Percentiles rank a stretch among this genome's conserved stretches.
Evolutionary conservation across 768 basidiomycete species (phyloP).

Genomic region (Lactarius indigo): DNA sequence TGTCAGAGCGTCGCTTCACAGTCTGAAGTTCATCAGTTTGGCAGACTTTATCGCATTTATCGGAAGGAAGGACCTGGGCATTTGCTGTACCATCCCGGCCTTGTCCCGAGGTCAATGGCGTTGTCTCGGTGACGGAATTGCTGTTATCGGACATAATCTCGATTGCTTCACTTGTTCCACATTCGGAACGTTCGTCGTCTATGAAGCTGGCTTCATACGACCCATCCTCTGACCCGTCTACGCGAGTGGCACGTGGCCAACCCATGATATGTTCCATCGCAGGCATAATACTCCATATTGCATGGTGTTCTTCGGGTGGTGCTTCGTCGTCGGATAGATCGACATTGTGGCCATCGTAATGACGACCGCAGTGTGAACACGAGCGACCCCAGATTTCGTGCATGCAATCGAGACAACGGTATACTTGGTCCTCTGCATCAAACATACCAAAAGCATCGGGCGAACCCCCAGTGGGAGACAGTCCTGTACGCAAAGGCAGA

Average conservation of each 20-base stretch:
- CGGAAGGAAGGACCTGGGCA: neutral
- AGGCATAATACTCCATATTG: slow-evolving; percentile 23
- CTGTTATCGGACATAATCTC: slow-evolving; percentile 14
- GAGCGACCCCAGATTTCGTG: slow-evolving; percentile 73
- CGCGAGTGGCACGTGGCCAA: slow-evolving; percentile 13
- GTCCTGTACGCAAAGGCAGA: slow-evolving; percentile 28
- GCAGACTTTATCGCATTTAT: neutral
- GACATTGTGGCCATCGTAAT: slow-evolving; percentile 51
- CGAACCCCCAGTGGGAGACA: slow-evolving; percentile 27
- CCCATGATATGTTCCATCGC: slow-evolving; percentile 17
- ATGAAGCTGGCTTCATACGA: slow-evolving; percentile 55
- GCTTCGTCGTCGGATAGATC: slow-evolving; percentile 23
- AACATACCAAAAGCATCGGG: slow-evolving; percentile 52
- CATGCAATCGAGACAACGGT: slow-evolving; percentile 70
- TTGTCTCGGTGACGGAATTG: neutral
- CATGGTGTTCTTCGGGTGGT: slow-evolving; percentile 31
- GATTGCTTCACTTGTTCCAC: slow-evolving; percentile 4
- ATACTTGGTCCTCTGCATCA: slow-evolving; percentile 76
- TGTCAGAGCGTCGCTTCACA: neutral
- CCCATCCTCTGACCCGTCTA: slow-evolving; percentile 15
- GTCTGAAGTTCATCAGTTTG: neutral
- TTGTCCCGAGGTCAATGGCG: neutral
- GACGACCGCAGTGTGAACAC: slow-evolving; percentile 59
- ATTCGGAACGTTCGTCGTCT: slow-evolving; percentile 40
- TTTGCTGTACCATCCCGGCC: neutral